phyloP scores from a whole-genome alignment of 192 early-diverging fungal genomes.

The Spizellomyces punctatus region DNA sequence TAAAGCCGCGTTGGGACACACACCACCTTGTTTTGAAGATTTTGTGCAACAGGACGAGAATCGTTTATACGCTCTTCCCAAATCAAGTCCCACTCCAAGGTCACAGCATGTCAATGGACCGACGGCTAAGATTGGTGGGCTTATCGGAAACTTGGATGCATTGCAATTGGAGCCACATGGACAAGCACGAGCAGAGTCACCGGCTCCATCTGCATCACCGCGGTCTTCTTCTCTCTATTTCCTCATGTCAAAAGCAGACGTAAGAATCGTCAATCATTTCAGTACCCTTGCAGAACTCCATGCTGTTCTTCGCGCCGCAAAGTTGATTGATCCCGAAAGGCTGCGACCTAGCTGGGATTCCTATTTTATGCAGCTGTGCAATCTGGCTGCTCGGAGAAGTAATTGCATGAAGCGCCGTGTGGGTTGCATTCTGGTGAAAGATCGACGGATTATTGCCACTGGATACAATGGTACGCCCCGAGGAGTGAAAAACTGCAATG shows the following conservation, averaged over 20 bases:
- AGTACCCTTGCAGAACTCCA: conserved; percentile 41
- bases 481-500: conserved; percentile 89
- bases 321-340: conserved; percentile 72
- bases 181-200: background rate
- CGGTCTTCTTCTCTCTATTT: conserved; percentile 9
- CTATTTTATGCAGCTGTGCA: conserved; percentile 95
- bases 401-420: conserved; percentile 99
- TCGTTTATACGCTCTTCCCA: conserved; percentile 2
- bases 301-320: conserved; percentile 14
- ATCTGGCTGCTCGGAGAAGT: conserved; percentile 83
- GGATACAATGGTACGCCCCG: conserved; percentile 99
- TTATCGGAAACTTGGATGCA: background rate
- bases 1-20: background rate
- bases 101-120: background rate
- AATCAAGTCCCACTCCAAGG: background rate
- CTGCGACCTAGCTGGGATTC: conserved; percentile 91
- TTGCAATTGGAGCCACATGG: background rate
- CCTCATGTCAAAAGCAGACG: conserved; percentile 51
- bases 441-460: conserved; percentile 88
- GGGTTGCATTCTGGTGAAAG: conserved; percentile 89
- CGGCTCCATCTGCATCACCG: background rate
- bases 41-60: conserved; percentile 23
- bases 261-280: conserved; percentile 65
- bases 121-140: background rate
- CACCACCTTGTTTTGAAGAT: background rate